These are phyloP conservation scores for Dryas alaskensis DNA, from an alignment of 306 rosid species.

Conservation along the genomic window DNA sequence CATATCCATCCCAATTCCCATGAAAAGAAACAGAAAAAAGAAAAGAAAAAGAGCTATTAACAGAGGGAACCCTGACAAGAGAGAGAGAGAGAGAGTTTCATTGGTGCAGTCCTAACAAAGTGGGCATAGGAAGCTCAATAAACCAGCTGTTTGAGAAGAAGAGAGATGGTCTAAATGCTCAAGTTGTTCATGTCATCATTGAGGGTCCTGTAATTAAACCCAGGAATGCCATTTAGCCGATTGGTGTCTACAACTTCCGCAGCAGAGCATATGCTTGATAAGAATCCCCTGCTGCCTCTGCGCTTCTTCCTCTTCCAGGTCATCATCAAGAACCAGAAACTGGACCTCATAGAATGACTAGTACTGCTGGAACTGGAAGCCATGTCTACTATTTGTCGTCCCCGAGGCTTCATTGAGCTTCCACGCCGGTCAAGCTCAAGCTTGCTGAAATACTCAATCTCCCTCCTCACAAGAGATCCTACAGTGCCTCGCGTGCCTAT, in stretches of 20 bases:
- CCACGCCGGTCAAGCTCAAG: constrained; percentile 51
- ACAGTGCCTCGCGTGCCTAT: constrained; percentile 83
- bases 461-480: constrained; percentile 69
- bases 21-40: no score
- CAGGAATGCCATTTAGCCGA: constrained; percentile 43
- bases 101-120: neutral
- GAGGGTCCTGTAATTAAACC: constrained; percentile 59
- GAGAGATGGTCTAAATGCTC: constrained; percentile 24
- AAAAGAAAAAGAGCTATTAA: neutral
- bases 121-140: neutral
- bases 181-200: constrained; percentile 46
- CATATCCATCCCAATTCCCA: no score
- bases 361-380: constrained; percentile 8
- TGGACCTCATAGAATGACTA: constrained; percentile 35
- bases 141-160: neutral
- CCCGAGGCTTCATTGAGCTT: constrained; percentile 33
- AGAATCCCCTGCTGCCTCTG: constrained; percentile 32
- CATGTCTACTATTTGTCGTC: constrained; percentile 29
- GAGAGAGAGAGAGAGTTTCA: neutral
- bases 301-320: constrained; percentile 66
- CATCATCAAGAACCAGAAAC: constrained; percentile 55
- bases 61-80: neutral
- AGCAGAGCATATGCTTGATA: constrained; percentile 51
- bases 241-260: constrained; percentile 46
- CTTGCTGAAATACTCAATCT: constrained; percentile 72